Evolutionary conservation across 2,329 filamentous ascomycete genomes (phyloP).

Genomic region (Atkinsonella texensis): DNA sequence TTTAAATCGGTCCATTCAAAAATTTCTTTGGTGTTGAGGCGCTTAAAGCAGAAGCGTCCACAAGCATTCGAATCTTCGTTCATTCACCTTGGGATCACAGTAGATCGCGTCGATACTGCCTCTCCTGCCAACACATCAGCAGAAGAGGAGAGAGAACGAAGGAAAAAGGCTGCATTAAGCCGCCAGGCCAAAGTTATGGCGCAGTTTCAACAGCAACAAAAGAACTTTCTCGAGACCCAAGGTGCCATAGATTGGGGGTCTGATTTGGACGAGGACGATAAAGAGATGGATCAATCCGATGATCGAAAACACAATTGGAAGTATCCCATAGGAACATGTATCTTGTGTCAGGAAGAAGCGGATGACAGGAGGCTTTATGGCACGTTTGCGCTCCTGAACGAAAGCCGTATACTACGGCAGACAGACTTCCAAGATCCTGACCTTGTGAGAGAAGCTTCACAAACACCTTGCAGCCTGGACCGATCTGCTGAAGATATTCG

Average conservation of each 20-base stretch:
- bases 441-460: constrained; percentile 70
- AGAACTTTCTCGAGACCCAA: constrained; percentile 84
- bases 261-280: constrained; percentile 65
- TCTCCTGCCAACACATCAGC: constrained; percentile 61
- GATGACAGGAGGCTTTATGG: constrained; percentile 83
- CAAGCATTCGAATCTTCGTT: constrained; percentile 59
- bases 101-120: constrained; percentile 69
- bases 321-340: constrained; percentile 87
- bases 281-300: constrained; percentile 43
- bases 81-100: constrained; percentile 48
- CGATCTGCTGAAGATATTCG: constrained; percentile 70
- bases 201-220: constrained; percentile 94
- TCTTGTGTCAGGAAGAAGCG: constrained; percentile 91
- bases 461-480: constrained; percentile 72
- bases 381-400: constrained; percentile 79
- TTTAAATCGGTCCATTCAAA: constrained; percentile 78
- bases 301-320: constrained; percentile 61
- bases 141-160: constrained; percentile 65
- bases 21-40: constrained; percentile 69
- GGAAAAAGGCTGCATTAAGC: constrained; percentile 82
- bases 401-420: constrained; percentile 77
- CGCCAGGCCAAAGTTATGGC: constrained; percentile 93
- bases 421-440: constrained; percentile 74
- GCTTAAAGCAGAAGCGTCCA: constrained; percentile 74
- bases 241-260: constrained; percentile 75